Conservation (phyloP, 2,329 filamentous ascomycete species). For the Microdochium bolleyi region DNA sequence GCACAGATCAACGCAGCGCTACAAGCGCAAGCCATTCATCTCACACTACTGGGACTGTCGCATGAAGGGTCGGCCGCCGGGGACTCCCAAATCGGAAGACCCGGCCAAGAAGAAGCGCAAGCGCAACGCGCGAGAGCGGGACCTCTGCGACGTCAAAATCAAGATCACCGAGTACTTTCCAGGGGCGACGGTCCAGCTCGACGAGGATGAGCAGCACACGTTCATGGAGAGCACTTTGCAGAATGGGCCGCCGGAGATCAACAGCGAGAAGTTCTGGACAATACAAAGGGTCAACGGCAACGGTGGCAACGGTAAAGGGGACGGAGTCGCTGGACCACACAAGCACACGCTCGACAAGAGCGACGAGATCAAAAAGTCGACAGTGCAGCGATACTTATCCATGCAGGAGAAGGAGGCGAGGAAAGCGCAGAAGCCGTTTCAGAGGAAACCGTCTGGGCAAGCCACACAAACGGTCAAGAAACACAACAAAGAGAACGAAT, state of each 20-base stretch:
- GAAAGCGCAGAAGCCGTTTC: conserved; percentile 59
- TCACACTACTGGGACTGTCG: conserved; percentile 83
- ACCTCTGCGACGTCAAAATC: conserved; percentile 82
- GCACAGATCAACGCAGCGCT: conserved; percentile 71
- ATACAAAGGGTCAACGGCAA: conserved; percentile 74
- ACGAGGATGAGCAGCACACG: conserved; percentile 13
- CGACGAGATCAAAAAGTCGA: conserved; percentile 76
- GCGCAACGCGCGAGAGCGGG: conserved; percentile 63
- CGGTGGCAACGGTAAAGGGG: conserved; percentile 63
- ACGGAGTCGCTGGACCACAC: conserved; percentile 64
- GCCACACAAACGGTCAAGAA: conserved; percentile 62
- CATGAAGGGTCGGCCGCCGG: conserved; percentile 70
- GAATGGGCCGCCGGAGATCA: conserved; percentile 27
- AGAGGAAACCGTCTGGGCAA: conserved; percentile 64
- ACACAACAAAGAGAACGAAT: conserved; percentile 59
- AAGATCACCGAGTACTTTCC: conserved; percentile 77
- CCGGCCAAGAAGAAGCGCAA: conserved; percentile 78
- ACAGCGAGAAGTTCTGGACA: conserved; percentile 57
- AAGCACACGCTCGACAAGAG: conserved; percentile 66
- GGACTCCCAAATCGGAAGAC: conserved; percentile 72
- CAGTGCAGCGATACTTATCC: conserved; percentile 57
- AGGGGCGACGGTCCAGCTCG: conserved; percentile 30
- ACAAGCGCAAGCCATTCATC: conserved; percentile 75
- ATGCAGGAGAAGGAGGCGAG: conserved; percentile 59
- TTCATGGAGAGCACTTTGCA: conserved; percentile 11